phyloP scores from a whole-genome alignment of 768 basidiomycete species.

The Suillus americanus region DNA sequence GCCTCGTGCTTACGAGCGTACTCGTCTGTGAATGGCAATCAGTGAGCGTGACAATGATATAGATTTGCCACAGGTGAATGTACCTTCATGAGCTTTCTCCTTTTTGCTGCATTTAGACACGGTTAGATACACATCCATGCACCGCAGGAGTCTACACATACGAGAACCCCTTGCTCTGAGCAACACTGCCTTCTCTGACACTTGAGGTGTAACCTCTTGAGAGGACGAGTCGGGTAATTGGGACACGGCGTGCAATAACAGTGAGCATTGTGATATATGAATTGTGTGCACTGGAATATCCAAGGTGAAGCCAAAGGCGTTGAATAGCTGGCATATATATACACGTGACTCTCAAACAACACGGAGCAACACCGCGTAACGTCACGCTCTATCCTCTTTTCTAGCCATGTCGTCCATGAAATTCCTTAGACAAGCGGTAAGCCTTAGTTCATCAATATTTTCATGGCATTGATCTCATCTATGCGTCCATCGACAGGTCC shows the following conservation, averaged over 20 bases:
- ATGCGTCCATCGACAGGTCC: conserved; percentile 39
- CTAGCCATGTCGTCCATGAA: conserved; percentile 57
- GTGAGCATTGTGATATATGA: conserved; percentile 22
- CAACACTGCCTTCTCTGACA: conserved; percentile 54
- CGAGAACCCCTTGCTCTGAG: conserved; percentile 64
- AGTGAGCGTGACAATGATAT: not conserved
- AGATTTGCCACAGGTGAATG: conserved; percentile 15
- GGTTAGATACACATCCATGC: conserved; percentile 11
- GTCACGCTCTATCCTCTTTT: conserved; percentile 49
- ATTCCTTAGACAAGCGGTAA: conserved; percentile 58
- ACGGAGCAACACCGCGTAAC: conserved; percentile 35
- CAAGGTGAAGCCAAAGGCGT: not conserved
- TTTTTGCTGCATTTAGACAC: conserved; percentile 52
- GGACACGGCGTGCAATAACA: conserved; percentile 37
- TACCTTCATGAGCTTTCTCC: conserved; percentile 71
- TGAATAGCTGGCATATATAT: not conserved
- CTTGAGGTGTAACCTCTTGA: conserved; percentile 38
- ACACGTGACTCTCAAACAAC: conserved; percentile 24
- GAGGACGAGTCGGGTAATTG: conserved; percentile 36
- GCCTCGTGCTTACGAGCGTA: conserved; percentile 60
- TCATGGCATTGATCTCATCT: conserved; percentile 15
- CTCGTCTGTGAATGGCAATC: conserved; percentile 45
- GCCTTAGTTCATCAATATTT: not conserved
- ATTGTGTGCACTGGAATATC: not conserved
- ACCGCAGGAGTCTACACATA: conserved; percentile 28